Evolutionary conservation across 2,329 filamentous ascomycete genomes (phyloP).

Genomic region (Claviceps digitariae): DNA sequence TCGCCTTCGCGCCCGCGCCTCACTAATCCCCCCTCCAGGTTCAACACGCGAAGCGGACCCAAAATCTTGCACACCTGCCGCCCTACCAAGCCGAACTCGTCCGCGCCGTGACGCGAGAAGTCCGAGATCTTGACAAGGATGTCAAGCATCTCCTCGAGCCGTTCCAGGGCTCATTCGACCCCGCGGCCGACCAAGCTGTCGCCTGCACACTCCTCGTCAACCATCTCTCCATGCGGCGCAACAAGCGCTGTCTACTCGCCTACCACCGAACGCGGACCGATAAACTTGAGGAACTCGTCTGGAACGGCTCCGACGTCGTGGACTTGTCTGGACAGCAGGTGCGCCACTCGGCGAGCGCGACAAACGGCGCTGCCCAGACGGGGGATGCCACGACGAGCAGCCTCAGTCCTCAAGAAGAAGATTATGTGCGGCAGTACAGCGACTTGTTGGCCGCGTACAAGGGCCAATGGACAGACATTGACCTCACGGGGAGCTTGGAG

Average conservation of each 20-base stretch:
- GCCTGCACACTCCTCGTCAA: conserved; percentile 86
- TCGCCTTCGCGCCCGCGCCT: neutral
- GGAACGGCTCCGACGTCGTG: conserved; percentile 74
- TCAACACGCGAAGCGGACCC: conserved; percentile 89
- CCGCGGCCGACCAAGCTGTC: conserved; percentile 64
- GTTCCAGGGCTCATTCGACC: conserved; percentile 76
- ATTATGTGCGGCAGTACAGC: conserved; percentile 84
- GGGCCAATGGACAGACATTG: conserved; percentile 95
- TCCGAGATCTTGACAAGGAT: conserved; percentile 84
- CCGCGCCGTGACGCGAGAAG: conserved; percentile 75
- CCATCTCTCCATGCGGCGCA: conserved; percentile 86
- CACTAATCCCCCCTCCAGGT: conserved; percentile 41
- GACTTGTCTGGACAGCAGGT: conserved; percentile 51
- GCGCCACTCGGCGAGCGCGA: conserved; percentile 21
- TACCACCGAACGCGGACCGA: conserved; percentile 86
- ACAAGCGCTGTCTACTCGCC: conserved; percentile 88
- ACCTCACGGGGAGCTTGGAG: conserved; percentile 84
- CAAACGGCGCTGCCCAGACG: conserved; percentile 19
- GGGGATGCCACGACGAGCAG: conserved; percentile 52
- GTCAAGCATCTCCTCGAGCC: conserved; percentile 66
- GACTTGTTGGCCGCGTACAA: conserved; percentile 94
- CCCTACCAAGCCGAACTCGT: conserved; percentile 89
- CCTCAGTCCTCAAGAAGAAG: conserved; percentile 88
- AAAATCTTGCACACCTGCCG: conserved; percentile 72
- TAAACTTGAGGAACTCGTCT: conserved; percentile 86